Evolutionary conservation across 805 yeast species (phyloP).

Genomic region (Saccharomyces eubayanus): DNA sequence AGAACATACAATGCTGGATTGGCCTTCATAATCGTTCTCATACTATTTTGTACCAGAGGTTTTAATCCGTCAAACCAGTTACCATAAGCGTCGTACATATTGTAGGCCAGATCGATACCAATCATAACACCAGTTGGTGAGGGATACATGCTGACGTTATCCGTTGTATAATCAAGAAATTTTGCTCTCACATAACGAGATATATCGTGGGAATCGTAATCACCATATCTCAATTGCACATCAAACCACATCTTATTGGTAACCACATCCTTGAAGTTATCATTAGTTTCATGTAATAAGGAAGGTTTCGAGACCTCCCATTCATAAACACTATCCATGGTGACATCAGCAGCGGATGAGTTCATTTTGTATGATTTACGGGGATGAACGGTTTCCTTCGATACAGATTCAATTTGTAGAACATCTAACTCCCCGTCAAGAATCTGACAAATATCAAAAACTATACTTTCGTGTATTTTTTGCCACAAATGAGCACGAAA

Average conservation of each 20-base stretch:
- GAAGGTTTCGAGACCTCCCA: slow-evolving; percentile 87
- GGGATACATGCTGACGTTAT: slow-evolving; percentile 77
- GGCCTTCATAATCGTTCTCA: slow-evolving; percentile 88
- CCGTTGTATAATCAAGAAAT: slow-evolving; percentile 86
- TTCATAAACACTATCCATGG: slow-evolving; percentile 60
- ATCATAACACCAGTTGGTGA: slow-evolving; percentile 87
- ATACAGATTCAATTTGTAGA: slow-evolving; percentile 74
- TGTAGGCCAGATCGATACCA: slow-evolving; percentile 88
- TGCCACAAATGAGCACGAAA: slow-evolving; percentile 99
- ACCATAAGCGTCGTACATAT: slow-evolving; percentile 93
- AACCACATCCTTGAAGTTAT: slow-evolving; percentile 47
- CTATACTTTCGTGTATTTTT: slow-evolving; percentile 92
- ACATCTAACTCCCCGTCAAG: slow-evolving; percentile 80
- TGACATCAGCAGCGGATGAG: slow-evolving; percentile 88
- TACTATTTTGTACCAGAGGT: slow-evolving; percentile 79
- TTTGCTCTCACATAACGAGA: slow-evolving; percentile 90
- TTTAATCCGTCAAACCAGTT: slow-evolving; percentile 96
- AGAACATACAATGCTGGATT: slow-evolving; percentile 89
- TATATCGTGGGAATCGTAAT: slow-evolving; percentile 94
- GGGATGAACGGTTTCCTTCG: slow-evolving; percentile 90
- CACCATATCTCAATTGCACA: slow-evolving; percentile 91
- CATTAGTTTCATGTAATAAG: slow-evolving; percentile 61
- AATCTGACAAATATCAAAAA: slow-evolving; percentile 87
- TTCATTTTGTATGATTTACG: slow-evolving; percentile 96
- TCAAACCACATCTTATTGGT: slow-evolving; percentile 85